Base-by-base conservation (phyloP, 2,329 filamentous ascomycete genomes). In the Simplicillium aogashimaense region DNA sequence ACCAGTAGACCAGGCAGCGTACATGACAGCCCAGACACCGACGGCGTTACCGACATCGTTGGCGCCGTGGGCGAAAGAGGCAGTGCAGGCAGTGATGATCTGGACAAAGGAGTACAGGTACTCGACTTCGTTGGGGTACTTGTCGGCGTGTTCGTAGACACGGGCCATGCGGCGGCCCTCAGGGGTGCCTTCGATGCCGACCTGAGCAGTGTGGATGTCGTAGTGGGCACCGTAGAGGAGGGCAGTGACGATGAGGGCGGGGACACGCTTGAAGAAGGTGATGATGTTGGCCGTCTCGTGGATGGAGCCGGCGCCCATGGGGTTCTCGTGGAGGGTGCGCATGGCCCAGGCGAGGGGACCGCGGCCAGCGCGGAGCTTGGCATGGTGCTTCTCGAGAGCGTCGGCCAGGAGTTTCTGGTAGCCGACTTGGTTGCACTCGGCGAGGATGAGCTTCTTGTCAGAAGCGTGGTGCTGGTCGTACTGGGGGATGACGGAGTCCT, bases 261-360 rank as follows among this genome's bases (percentile, higher is more conserved):
- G 85, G 8, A 89, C 54, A 16, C 84, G 82, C 61, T 76, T 81
- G 44, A 68, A 20, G 16, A 80, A 44, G 38, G 72, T 72, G 54
- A 70, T 72, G 45, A 88, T 64, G 70, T 90, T 90, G 62, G 78
- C 67, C 15, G 71, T 51, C 63, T 90, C 85, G 64, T 90, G 86
- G 47, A 89, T 72, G 53, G 80, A 70, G 39, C 85, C 86, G 14
- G 78, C 58, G 14, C 81, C 81, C 63, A 86, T 74, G 36, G 77
- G 82, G 67, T 88, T 84, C 52, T 83, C 69, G 55, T 77, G 82
- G 15, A 89, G 78, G 38, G 70, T 76, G 50, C 85, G 82, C 81
- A 90, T 85, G 30, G 82, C 86, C 85, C 85, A 89, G 51, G 79
- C 85, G n/a, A 90, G 69, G 38, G 81, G 83, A 18, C 84, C 82